Evolutionary conservation across 805 yeast genomes (phyloP), one percentile per base, ranked within the genome.

Genomic region (Starmerella powellii): DNA sequence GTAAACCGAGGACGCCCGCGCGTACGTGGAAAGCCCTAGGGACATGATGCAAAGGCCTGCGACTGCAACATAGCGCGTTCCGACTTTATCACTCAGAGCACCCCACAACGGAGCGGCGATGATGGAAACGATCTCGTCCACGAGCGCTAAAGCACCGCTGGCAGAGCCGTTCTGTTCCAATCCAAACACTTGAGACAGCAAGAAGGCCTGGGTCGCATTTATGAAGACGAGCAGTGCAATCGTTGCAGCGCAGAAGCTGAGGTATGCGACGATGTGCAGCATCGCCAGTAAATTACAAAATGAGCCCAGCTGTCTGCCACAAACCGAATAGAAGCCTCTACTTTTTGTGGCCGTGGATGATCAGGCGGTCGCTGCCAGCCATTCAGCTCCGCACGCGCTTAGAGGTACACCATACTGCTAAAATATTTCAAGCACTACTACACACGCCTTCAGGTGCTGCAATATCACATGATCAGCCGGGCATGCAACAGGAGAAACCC

Each of bases 81-180:
- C 85, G 38, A 77, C 58, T 49, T 70, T 68, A 53, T 80, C 87
- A 49, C 74, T 68, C 21, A 75, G 52, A 0, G 79, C 71, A 3
- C 87, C 88, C 48, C 78, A 60, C 18, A 78, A 58, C 0, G 87
- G 86, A 11, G 80, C 70, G 15, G 68, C 50, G 0, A 66, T 36
- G 38, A 79, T 69, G 4, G 74, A 65, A 0, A 73, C 59, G 8
- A 78, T 44, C 55, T 80, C 86, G 55, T 79, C 86, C 15, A 67
- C 70, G 32, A 76, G 69, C 1, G 74, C 73, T 24, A 73, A 53
- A 2, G 67, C 59, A 0, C 76, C 75, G 23, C 70, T 67, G 40
- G 66, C 66, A 30, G 65, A 62, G 11, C 76, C 76, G 26, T 62
- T 52, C 27, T 56, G 53, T 12, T 56, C 48, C 3, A 58, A 37